These are phyloP conservation scores for Colletotrichum sp. DNA, from an alignment of 2,329 filamentous ascomycete genomes.

Conservation along the genomic window DNA sequence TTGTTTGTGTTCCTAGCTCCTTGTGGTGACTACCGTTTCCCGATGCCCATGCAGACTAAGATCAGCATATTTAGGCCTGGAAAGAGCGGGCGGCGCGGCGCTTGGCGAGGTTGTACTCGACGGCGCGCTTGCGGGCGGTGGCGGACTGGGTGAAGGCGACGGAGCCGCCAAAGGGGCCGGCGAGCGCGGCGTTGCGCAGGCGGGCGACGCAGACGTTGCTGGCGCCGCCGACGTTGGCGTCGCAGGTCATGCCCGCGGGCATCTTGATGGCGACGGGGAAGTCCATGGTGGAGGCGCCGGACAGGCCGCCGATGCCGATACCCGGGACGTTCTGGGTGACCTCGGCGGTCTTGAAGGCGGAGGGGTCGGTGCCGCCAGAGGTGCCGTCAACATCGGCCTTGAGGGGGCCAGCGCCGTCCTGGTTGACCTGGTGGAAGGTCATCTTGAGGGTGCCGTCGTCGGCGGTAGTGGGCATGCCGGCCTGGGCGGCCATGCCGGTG, in stretches of 20 bases:
- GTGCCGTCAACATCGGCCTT: conserved; percentile 64
- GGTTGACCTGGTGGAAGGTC: conserved; percentile 74
- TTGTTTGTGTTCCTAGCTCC: background rate
- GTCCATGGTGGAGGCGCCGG: conserved; percentile 63
- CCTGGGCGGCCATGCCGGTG: conserved; percentile 63
- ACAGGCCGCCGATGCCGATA: conserved; percentile 59
- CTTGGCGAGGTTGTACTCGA: conserved; percentile 54
- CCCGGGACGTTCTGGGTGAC: conserved; percentile 69
- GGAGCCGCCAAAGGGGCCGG: conserved; percentile 71
- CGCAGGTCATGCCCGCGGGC: conserved; percentile 70
- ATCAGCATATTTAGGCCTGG: conserved; percentile 4
- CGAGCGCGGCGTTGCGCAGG: conserved; percentile 64
- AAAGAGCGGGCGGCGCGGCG: conserved; percentile 32
- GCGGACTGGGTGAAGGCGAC: conserved; percentile 68
- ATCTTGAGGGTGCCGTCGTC: conserved; percentile 70
- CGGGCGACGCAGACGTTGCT: conserved; percentile 69
- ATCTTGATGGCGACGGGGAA: conserved; percentile 70
- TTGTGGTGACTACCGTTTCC: background rate
- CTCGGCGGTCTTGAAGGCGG: conserved; percentile 63
- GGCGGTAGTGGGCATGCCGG: conserved; percentile 72
- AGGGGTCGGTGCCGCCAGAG: conserved; percentile 64
- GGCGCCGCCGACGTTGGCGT: conserved; percentile 61
- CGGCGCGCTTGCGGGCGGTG: conserved; percentile 65
- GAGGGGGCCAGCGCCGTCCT: conserved; percentile 71
- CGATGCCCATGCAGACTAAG: background rate